Evolutionary conservation across 1,139 yeast genomes (phyloP).

Genomic region (Geotrichum carabidarum): DNA sequence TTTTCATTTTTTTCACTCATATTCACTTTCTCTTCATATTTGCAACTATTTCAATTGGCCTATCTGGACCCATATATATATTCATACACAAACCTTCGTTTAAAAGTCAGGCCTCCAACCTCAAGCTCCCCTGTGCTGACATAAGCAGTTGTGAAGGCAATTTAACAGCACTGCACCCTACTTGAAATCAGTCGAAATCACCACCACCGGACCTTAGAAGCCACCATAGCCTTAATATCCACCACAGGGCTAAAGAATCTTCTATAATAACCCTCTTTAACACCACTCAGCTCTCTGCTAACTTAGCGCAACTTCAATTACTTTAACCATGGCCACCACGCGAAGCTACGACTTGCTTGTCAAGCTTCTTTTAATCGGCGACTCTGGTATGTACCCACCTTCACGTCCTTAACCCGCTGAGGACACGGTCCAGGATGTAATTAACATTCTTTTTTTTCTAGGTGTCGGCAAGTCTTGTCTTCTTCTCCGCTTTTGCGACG

Average conservation of each 20-base stretch:
- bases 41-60: too few relatives aligned
- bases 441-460: background rate
- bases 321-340: conserved; percentile 39
- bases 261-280: background rate
- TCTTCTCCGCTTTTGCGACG: conserved; percentile 89
- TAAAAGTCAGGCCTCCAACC: too few relatives aligned
- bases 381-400: conserved; percentile 45
- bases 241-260: background rate
- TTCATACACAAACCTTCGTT: too few relatives aligned
- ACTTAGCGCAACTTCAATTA: background rate
- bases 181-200: background rate
- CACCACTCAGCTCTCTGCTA: background rate
- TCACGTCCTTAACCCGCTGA: background rate
- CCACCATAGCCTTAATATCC: background rate
- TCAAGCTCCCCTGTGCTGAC: background rate
- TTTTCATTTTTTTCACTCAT: too few relatives aligned
- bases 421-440: background rate
- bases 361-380: conserved; percentile 91
- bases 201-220: background rate
- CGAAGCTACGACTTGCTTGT: conserved; percentile 91
- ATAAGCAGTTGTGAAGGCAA: background rate
- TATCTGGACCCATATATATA: too few relatives aligned
- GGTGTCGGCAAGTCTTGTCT: conserved; percentile 94
- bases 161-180: background rate
- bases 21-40: too few relatives aligned